Percentiles rank a stretch among this genome's conserved stretches.
These are phyloP conservation scores for Digitaria exilis DNA, from an alignment of 202 grass and related monocot species.

Conservation along the genomic window DNA sequence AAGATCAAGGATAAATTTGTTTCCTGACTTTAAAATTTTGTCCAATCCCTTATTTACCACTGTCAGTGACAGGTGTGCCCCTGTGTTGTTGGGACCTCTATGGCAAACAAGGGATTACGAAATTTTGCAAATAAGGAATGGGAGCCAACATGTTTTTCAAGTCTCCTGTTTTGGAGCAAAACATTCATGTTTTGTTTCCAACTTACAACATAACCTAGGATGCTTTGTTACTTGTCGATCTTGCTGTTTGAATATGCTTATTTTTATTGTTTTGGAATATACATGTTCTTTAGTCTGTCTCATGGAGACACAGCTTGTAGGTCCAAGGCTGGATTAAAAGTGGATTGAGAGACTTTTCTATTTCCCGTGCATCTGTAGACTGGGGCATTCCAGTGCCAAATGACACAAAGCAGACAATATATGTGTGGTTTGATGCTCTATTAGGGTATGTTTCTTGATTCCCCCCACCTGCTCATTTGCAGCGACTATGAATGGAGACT, in stretches of 20 bases:
- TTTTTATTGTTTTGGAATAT: slow-evolving; percentile 15
- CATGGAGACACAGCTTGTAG: slow-evolving; percentile 74
- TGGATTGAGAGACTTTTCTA: slow-evolving; percentile 94
- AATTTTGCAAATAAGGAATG: not conserved
- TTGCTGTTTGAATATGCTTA: slow-evolving; percentile 26
- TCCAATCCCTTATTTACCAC: not conserved
- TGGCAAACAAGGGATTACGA: not conserved
- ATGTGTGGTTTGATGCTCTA: slow-evolving; percentile 98
- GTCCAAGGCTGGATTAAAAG: slow-evolving; percentile 97
- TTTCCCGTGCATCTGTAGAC: slow-evolving; percentile 89
- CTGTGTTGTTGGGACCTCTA: not conserved
- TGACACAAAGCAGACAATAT: slow-evolving; percentile 90
- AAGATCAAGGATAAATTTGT: not conserved
- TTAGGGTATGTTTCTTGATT: slow-evolving; percentile 75
- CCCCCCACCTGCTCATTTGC: slow-evolving; percentile 29
- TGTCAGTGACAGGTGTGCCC: not conserved
- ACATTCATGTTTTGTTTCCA: slow-evolving; percentile 12
- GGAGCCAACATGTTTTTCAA: not conserved
- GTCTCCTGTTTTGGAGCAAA: not conserved
- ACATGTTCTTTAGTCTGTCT: slow-evolving; percentile 43
- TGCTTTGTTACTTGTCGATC: slow-evolving; percentile 13
- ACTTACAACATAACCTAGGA: not conserved
- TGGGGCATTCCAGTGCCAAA: slow-evolving; percentile 98
- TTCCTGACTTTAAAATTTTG: not conserved
- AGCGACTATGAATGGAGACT: not conserved